phyloP scores from a whole-genome alignment of 164 flowering plant species.

The Saururus chinensis region DNA sequence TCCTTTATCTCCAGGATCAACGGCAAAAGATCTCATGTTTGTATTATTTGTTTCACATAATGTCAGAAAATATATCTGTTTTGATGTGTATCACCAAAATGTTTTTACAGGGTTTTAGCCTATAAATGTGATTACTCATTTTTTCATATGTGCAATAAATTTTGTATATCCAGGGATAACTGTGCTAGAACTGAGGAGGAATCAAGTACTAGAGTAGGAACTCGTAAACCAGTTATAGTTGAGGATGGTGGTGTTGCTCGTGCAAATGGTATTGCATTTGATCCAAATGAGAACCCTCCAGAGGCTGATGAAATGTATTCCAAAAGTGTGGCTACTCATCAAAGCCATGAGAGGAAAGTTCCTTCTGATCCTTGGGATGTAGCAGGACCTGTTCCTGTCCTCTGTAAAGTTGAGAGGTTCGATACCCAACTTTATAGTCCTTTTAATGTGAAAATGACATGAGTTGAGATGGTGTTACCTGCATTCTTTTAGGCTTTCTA shows the following conservation, averaged over 20 bases:
- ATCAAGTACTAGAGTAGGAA: conserved; percentile 24
- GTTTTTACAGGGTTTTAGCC: background rate
- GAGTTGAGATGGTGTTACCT: background rate
- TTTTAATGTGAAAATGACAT: background rate
- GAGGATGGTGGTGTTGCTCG: conserved; percentile 19
- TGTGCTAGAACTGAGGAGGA: conserved; percentile 47
- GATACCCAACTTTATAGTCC: background rate
- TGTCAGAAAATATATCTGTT: background rate
- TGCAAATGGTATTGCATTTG: conserved; percentile 19
- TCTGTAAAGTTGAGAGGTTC: conserved; percentile 37
- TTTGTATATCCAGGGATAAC: conserved; percentile 15
- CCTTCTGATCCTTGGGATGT: conserved; percentile 12
- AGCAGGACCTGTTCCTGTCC: conserved; percentile 2
- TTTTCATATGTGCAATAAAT: conserved; percentile 5
- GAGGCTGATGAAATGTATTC: conserved; percentile 25
- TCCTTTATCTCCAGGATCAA: conserved; percentile 19
- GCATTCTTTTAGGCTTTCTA: background rate
- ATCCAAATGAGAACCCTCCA: conserved; percentile 20
- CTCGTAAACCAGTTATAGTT: conserved; percentile 15
- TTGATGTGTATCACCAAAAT: background rate
- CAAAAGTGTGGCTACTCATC: conserved; percentile 11
- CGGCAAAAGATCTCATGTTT: conserved; percentile 28
- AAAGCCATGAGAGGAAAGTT: conserved; percentile 16
- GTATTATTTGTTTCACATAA: background rate
- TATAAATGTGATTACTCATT: background rate